phyloP scores from a whole-genome alignment of 305 asterid genomes.

The Solanum hybrid region DNA sequence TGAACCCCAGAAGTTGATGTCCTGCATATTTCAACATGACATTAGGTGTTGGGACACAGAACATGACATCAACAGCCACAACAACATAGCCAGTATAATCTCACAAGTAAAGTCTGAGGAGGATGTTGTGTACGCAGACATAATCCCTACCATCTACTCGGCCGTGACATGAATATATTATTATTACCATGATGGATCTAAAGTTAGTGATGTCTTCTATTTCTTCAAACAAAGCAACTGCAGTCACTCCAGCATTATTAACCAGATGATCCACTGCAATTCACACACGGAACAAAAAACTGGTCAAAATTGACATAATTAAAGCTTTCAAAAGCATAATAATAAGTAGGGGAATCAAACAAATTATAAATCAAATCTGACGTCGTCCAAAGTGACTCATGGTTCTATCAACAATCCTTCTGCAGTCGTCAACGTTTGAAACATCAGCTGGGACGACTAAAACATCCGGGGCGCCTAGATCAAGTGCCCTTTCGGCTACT shows the following conservation, averaged over 20 bases:
- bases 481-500: slow-evolving; percentile 51
- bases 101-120: neutral
- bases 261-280: slow-evolving; percentile 86
- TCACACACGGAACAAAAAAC: neutral
- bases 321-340: neutral
- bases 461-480: slow-evolving; percentile 58
- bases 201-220: slow-evolving; percentile 41
- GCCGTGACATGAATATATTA: neutral
- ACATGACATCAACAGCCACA: neutral
- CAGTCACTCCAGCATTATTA: slow-evolving; percentile 61
- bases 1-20: slow-evolving; percentile 77
- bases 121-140: neutral
- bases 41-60: too few relatives aligned
- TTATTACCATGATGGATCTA: slow-evolving; percentile 27
- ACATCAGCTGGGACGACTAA: slow-evolving; percentile 49
- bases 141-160: neutral
- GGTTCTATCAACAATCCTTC: slow-evolving; percentile 46
- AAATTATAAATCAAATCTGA: neutral
- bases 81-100: neutral
- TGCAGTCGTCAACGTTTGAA: slow-evolving; percentile 49
- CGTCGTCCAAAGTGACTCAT: slow-evolving; percentile 63
- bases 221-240: slow-evolving; percentile 60
- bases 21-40: slow-evolving; percentile 25
- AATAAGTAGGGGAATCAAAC: neutral
- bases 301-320: neutral